Evolutionary conservation across 805 yeast genomes (phyloP).

Genomic region (Yarrowia sp.): DNA sequence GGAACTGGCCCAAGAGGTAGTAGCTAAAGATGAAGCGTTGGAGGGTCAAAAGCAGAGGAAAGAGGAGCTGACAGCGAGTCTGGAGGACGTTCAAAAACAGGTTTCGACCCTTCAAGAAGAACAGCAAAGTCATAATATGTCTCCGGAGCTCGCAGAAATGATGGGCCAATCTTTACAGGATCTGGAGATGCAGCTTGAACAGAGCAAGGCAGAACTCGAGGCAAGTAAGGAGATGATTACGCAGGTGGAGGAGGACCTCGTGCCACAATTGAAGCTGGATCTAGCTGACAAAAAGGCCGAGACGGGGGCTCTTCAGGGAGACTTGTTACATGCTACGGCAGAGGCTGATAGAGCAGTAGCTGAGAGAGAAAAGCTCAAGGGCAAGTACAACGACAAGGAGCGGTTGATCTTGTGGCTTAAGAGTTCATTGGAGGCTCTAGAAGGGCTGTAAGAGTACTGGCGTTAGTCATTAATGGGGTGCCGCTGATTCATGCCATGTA

Average conservation of each 20-base stretch:
- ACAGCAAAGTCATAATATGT: background rate
- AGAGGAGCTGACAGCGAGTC: background rate
- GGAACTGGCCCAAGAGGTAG: background rate
- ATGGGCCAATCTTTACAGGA: background rate
- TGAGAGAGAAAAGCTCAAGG: constrained; percentile 19
- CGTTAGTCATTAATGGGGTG: too few species aligned
- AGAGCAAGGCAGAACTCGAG: background rate
- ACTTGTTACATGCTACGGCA: background rate
- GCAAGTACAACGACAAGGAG: constrained; percentile 21
- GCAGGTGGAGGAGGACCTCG: background rate
- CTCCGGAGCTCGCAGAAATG: background rate
- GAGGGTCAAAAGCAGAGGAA: background rate
- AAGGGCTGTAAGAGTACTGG: background rate
- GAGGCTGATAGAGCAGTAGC: constrained; percentile 22
- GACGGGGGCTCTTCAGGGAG: constrained; percentile 4
- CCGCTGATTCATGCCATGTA: too few species aligned
- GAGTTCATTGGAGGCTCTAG: background rate
- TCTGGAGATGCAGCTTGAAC: background rate
- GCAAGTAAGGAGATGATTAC: background rate
- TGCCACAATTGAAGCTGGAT: constrained; percentile 1
- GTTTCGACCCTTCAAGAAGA: background rate
- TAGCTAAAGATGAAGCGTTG: background rate
- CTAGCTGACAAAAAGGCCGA: background rate
- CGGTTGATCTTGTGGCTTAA: constrained; percentile 4
- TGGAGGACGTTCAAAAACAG: background rate